Base-by-base conservation (phyloP, 768 basidiomycete genomes). In the Boletus sp. region DNA sequence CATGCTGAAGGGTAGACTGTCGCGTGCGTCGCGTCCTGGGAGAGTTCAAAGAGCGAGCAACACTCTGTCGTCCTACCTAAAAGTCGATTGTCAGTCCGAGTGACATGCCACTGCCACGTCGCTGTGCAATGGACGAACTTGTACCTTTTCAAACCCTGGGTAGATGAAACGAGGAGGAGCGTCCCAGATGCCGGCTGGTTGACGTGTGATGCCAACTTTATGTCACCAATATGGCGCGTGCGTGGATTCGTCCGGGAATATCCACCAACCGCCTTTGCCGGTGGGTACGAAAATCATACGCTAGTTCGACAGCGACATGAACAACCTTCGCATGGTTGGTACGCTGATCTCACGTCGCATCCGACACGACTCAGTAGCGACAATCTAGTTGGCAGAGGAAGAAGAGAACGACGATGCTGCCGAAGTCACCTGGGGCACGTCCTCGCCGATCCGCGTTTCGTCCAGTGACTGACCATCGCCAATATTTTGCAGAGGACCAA, bases 361-460 rank as follows among this genome's bases (percentile, higher is more conserved):
- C 41, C 20, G 24, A 47, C 18, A 41, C 49, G 39, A 47, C 44
- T 29, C 7, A 33, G n/a, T 5, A 12, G 8, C 33, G 10, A 37
- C 5, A 14, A 17, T 33, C 53, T 66, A 91, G 90, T 76, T 92
- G 63, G 81, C 85, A 64, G 84, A 85, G 55, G 84, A 89, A 64
- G 90, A 92, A 55, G 92, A 92, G 73, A 80, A 74, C 50, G 86
- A 89, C 49, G 86, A 90, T 57, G 78, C 80, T 17, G 81, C 83
- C 20, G 89, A 93, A 69, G 91, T 94, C 48, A 90, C 89, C 36
- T 92, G 90, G 91, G 91, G 91, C 90, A 58, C 59, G 80, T 33
- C 39, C 17, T 14, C 20, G 11, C 50, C 41, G n/a, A n/a, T n/a
- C n/a, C 39, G 6, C 24, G 12, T 8, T 30, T 24, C 12, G 18